Evolutionary conservation across 257 asterid species (phyloP).

Genomic region (Solanum arcanum): DNA sequence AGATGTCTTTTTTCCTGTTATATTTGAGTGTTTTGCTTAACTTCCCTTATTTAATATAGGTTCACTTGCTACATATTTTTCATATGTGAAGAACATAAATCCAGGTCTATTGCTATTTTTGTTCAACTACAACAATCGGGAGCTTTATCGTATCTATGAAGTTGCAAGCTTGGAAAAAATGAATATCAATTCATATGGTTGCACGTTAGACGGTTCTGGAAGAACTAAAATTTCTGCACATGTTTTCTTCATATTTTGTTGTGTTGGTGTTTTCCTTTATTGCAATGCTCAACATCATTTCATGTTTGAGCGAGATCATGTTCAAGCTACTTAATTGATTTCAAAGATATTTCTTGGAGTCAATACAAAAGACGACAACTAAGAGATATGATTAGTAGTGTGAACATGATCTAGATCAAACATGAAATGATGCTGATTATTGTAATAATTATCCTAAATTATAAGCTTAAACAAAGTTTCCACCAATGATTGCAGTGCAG

Average conservation of each 20-base stretch:
- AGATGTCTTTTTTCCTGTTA: too few relatives aligned
- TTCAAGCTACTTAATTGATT: slow-evolving; percentile 54
- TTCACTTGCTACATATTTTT: slow-evolving; percentile 34
- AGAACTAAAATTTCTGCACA: slow-evolving; percentile 68
- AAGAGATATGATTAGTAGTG: too few relatives aligned
- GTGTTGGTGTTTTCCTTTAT: slow-evolving; percentile 2
- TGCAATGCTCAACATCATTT: slow-evolving; percentile 19
- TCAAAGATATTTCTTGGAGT: background rate
- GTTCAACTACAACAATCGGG: slow-evolving; percentile 54
- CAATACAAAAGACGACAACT: too few relatives aligned
- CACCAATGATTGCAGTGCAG: too few relatives aligned
- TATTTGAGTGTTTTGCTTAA: background rate
- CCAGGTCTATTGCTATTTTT: slow-evolving; percentile 70
- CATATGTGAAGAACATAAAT: slow-evolving; percentile 27
- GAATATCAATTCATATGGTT: slow-evolving; percentile 56
- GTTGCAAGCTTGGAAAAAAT: slow-evolving; percentile 34
- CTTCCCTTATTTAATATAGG: slow-evolving; percentile 22
- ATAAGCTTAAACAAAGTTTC: too few relatives aligned
- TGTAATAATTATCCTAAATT: too few relatives aligned
- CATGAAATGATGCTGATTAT: too few relatives aligned
- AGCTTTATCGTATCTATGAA: slow-evolving; percentile 67
- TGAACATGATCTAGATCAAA: too few relatives aligned
- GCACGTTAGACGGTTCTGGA: slow-evolving; percentile 62
- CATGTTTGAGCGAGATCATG: slow-evolving; percentile 2
- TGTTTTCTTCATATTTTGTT: slow-evolving; percentile 12